These are phyloP conservation scores for Termitomyces sp. DNA, from an alignment of 768 basidiomycete genomes.

Conservation along the genomic window DNA sequence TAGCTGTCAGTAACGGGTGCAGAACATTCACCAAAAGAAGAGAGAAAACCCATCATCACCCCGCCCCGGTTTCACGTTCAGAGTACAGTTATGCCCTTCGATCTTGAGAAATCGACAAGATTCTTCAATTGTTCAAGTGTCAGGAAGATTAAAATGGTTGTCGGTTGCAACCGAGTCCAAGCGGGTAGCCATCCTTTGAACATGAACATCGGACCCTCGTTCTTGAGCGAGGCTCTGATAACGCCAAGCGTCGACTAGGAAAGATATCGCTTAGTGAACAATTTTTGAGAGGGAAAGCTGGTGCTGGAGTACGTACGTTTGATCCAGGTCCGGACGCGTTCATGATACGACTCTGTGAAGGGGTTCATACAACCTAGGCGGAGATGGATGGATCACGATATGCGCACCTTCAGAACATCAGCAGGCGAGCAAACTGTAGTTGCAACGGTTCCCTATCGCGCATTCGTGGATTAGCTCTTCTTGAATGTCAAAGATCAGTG, in stretches of 20 bases:
- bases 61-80: conserved; percentile 5
- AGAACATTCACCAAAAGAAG: not conserved
- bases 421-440: conserved; percentile 89
- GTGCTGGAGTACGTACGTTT: conserved; percentile 43
- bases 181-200: conserved; percentile 92
- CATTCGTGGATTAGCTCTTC: not conserved
- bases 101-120: conserved; percentile 57
- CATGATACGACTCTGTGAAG: conserved; percentile 73
- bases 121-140: conserved; percentile 82
- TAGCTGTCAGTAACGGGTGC: not conserved
- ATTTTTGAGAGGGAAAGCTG: not conserved
- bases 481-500: not conserved
- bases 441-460: conserved; percentile 72
- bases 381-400: not conserved
- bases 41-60: not conserved
- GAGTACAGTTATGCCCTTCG: conserved; percentile 31
- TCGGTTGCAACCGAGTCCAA: conserved; percentile 82
- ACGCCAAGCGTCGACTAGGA: conserved; percentile 65
- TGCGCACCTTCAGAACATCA: conserved; percentile 70
- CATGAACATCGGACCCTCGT: conserved; percentile 86
- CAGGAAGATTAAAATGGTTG: conserved; percentile 84
- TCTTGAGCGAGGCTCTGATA: conserved; percentile 63
- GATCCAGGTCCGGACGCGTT: conserved; percentile 83
- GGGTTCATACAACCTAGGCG: not conserved
- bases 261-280: not conserved